Conservation (phyloP, 2,329 filamentous ascomycete genomes). For the Cylindrodendrum hubeiense region DNA sequence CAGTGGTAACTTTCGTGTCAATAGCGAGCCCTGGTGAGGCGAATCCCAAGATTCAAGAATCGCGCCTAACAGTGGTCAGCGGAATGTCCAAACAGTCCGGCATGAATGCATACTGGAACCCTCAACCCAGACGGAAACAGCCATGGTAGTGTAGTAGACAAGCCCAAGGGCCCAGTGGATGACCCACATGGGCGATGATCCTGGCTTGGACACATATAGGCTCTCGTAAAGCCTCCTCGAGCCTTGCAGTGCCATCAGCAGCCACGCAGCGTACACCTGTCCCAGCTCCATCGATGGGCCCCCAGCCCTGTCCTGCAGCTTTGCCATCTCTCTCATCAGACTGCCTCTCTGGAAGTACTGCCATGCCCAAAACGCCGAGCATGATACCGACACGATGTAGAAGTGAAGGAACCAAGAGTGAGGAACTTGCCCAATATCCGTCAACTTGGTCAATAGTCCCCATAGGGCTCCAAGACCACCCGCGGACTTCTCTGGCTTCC, state of each 20-base stretch:
- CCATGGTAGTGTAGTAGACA: constrained; percentile 80
- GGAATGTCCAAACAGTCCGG: neutral
- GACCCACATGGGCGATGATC: constrained; percentile 83
- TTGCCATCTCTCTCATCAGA: constrained; percentile 62
- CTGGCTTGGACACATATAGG: constrained; percentile 70
- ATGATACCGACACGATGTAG: constrained; percentile 78
- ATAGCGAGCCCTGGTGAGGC: constrained; percentile 22
- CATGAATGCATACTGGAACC: constrained; percentile 68
- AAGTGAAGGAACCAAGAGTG: constrained; percentile 93
- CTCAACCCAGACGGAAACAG: constrained; percentile 87
- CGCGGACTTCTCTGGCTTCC: constrained; percentile 26
- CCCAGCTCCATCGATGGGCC: constrained; percentile 63
- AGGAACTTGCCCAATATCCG: constrained; percentile 71
- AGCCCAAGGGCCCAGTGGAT: constrained; percentile 86
- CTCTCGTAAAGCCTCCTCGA: constrained; percentile 82
- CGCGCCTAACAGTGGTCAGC: constrained; percentile 43
- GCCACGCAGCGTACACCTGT: constrained; percentile 76
- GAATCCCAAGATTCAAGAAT: constrained; percentile 51
- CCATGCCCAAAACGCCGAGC: constrained; percentile 79
- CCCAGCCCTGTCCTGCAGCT: constrained; percentile 48
- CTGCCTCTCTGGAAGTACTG: constrained; percentile 70
- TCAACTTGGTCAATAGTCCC: constrained; percentile 47
- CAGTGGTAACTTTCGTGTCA: constrained; percentile 49
- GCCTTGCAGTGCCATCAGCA: constrained; percentile 82
- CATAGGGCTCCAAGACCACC: constrained; percentile 32